Evolutionary conservation across 805 yeast genomes (phyloP).

Genomic region (Kodamaea fukazawae): DNA sequence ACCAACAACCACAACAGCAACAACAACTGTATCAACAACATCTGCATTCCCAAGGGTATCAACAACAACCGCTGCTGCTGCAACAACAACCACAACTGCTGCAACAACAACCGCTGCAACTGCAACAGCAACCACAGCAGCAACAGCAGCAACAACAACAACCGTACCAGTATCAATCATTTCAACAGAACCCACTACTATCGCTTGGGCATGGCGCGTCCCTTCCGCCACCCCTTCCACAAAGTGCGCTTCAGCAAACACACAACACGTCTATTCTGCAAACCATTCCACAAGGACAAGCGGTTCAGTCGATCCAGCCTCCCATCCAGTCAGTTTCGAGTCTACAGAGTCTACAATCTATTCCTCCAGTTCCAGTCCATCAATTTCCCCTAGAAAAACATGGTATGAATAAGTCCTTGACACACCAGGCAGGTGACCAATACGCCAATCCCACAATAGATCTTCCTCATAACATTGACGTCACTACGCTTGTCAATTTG

Average conservation of each 20-base stretch:
- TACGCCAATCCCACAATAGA: conserved; percentile 1
- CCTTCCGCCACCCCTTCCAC: too few species aligned
- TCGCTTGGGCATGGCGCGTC: too few species aligned
- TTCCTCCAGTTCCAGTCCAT: not conserved
- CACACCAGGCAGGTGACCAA: not conserved
- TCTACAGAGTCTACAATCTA: not conserved
- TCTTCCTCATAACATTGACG: conserved; percentile 16
- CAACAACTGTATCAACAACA: conserved; percentile 2
- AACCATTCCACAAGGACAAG: too few species aligned
- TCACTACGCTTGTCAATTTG: conserved; percentile 20
- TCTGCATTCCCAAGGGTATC: not conserved
- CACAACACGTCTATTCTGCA: too few species aligned
- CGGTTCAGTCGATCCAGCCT: too few species aligned
- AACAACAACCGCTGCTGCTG: not conserved
- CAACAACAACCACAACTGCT: conserved; percentile 1
- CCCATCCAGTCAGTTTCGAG: not conserved
- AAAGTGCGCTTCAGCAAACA: too few species aligned
- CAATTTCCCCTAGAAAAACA: not conserved
- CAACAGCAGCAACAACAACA: conserved; percentile 3
- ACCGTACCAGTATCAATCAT: not conserved
- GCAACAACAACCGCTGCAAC: conserved; percentile 2
- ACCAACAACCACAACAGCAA: not conserved
- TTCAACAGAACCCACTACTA: not conserved
- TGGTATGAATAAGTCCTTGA: not conserved
- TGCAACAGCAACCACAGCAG: conserved; percentile 1